Conservation (phyloP, 768 basidiomycete species). For the Mycena venus region DNA sequence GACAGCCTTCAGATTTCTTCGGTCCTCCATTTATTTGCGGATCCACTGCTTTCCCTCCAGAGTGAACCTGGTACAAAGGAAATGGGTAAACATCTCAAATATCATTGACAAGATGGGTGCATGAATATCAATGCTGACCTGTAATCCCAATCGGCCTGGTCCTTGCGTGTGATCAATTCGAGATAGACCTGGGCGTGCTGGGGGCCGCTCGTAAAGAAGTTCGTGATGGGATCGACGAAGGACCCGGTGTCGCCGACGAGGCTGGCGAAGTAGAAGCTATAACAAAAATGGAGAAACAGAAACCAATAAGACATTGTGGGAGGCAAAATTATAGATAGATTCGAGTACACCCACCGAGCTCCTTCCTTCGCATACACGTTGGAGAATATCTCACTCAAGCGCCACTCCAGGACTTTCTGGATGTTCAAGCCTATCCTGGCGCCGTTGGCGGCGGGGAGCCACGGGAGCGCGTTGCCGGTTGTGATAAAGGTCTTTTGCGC, state of each 20-base stretch:
- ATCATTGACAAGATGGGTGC: neutral
- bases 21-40: too few species aligned
- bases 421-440: slow-evolving; percentile 34
- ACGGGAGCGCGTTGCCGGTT: slow-evolving; percentile 47
- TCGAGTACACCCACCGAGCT: slow-evolving; percentile 32
- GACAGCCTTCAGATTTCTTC: too few species aligned
- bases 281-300: too few species aligned
- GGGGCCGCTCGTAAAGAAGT: slow-evolving; percentile 41
- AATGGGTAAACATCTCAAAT: neutral
- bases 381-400: slow-evolving; percentile 39
- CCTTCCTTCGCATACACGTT: slow-evolving; percentile 37
- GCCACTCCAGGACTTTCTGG: slow-evolving; percentile 39
- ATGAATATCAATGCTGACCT: too few species aligned
- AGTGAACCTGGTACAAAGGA: neutral
- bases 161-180: slow-evolving; percentile 40
- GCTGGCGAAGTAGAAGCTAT: slow-evolving; percentile 46
- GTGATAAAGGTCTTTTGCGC: slow-evolving; percentile 47
- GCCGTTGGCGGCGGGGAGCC: slow-evolving; percentile 16
- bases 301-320: too few species aligned
- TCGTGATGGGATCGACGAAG: slow-evolving; percentile 1
- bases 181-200: slow-evolving; percentile 43
- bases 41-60: neutral
- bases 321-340: too few species aligned
- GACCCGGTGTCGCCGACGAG: slow-evolving; percentile 42
- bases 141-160: slow-evolving; percentile 30